Evolutionary conservation across 805 yeast genomes (phyloP), one percentile per base, ranked within the genome.

Genomic region (Candida railenensis): DNA sequence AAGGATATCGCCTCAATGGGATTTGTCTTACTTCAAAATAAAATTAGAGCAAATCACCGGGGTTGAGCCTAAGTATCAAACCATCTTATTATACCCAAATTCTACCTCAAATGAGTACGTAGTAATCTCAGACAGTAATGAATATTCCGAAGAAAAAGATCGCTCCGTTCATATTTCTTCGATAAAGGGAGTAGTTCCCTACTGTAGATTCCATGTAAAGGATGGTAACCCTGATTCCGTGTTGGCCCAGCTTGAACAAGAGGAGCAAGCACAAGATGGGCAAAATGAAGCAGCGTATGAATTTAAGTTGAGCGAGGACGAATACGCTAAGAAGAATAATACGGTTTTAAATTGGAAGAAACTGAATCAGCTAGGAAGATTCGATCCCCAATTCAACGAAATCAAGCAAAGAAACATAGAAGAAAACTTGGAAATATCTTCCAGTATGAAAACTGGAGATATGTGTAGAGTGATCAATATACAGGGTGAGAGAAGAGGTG

Each of bases 291-390:
- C 61, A 1, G 69, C 54, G n/a, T 66, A 61, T 14, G 71, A 68
- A 40, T 77, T 65, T 56, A 71, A 74, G 48, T 63, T 87, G 59
- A 66, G 80, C 1, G 83, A 82, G 33, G 79, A 73, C 36, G 85
- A 80, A 39, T 89, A 91, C 62, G 82, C 76, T 25, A 69, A 69
- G 40, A 73, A 86, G 48, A 44, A 64, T 2, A 80, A 85, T 45
- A 76, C 92, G 0, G 95, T 88, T 1, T 73, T 83, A 46, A 77
- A 76, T 46, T 91, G 96, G 96, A 92, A 91, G 61, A 74, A 76
- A 47, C 69, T 74, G 25, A 76, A 86, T 51, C 65, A 79, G 47
- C 66, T 89, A 21, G 97, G 97, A 0, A 70, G 91, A 43, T 90
- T 83, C 55, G 81, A 85, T 51, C 87, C 89, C 0, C 59, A 66